A percentile compares a stretch with the other conserved stretches of the same genome.
phyloP scores from a whole-genome alignment of 2,329 filamentous ascomycete species.

The Parascedosporium putredinis region DNA sequence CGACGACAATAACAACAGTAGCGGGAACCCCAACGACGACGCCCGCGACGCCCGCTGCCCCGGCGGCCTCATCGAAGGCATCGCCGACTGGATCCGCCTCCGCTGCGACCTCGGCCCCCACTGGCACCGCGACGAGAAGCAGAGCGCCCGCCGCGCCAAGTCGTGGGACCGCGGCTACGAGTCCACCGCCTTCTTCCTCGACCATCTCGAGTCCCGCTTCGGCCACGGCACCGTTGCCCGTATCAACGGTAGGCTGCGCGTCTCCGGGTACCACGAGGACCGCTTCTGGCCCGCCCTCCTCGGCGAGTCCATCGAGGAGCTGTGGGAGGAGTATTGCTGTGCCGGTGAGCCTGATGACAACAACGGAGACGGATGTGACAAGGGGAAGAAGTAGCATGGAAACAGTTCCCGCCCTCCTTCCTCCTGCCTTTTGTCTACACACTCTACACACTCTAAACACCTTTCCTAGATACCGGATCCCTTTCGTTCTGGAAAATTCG shows the following conservation, averaged over 20 bases:
- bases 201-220: constrained; percentile 66
- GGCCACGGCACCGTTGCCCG: constrained; percentile 48
- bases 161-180: constrained; percentile 89
- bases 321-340: constrained; percentile 65
- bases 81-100: constrained; percentile 87
- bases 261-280: constrained; percentile 52
- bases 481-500: no score
- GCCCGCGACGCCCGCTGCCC: constrained; percentile 48
- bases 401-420: no score
- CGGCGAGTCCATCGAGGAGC: constrained; percentile 51
- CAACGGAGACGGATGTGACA: neutral
- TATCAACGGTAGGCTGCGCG: constrained; percentile 58
- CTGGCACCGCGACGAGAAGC: constrained; percentile 53
- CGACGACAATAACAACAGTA: no score
- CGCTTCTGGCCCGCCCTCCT: constrained; percentile 59
- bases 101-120: constrained; percentile 64
- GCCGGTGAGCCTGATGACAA: constrained; percentile 2
- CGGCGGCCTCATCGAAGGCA: constrained; percentile 76
- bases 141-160: constrained; percentile 22
- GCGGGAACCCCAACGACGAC: no score
- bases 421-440: no score
- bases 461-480: no score
- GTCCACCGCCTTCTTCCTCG: constrained; percentile 81
- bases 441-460: no score
- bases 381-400: no score